Percentiles rank a stretch among this genome's conserved stretches.
These are phyloP conservation scores for Lycium barbarum DNA, from an alignment of 257 asterid genomes.

Conservation along the genomic window DNA sequence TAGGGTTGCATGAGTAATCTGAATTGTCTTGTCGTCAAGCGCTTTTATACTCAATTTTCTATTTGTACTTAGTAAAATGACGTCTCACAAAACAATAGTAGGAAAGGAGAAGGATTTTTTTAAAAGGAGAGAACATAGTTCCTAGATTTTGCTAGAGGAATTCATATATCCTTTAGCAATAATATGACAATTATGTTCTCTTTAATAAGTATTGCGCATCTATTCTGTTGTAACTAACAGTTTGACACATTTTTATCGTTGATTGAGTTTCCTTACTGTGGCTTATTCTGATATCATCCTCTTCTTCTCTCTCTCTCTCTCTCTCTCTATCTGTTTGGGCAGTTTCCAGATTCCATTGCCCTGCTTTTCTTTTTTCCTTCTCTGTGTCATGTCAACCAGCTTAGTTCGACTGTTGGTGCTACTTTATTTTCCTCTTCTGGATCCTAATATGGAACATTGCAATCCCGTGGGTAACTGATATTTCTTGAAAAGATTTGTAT, in stretches of 20 bases:
- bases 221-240: too few relatives aligned
- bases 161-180: too few relatives aligned
- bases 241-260: too few relatives aligned
- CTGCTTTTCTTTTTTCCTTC: neutral
- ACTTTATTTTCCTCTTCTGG: conserved; percentile 21
- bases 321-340: conserved; percentile 14
- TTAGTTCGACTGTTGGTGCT: neutral
- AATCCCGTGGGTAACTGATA: neutral
- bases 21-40: too few relatives aligned
- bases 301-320: neutral
- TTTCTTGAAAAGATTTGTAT: neutral
- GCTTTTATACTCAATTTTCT: too few relatives aligned
- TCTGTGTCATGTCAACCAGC: conserved; percentile 21
- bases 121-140: too few relatives aligned
- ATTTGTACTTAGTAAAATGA: too few relatives aligned
- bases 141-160: too few relatives aligned
- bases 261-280: neutral
- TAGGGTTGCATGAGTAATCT: too few relatives aligned
- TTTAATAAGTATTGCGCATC: too few relatives aligned
- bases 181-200: too few relatives aligned
- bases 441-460: conserved; percentile 20
- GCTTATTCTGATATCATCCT: neutral
- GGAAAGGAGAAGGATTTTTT: neutral
- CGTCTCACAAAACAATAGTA: too few relatives aligned
- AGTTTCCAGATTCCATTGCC: conserved; percentile 13